Base-by-base conservation (phyloP, 805 yeast species). In the Ogataea pignaliae region DNA sequence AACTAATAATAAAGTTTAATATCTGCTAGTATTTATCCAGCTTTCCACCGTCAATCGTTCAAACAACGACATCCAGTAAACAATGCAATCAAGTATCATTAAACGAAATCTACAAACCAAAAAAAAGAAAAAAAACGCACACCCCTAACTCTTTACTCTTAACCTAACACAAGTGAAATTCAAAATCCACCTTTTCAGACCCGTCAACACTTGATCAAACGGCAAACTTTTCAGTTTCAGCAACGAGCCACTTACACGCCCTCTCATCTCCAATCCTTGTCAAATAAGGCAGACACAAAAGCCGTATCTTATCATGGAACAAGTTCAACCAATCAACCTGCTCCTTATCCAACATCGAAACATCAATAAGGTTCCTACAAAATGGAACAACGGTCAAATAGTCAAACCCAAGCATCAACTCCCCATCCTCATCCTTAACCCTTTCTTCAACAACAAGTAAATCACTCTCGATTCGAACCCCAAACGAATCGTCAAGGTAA, bases 381-480 rank as follows among this genome's bases (percentile, higher is more conserved):
- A 85, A 85, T 15, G 99, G 99, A 16, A 87, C 86, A 53, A 81
- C 64, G 0, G 98, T 91, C 41, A 88, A 68, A 52, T 95, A 88
- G 48, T 87, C 95, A 61, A 93, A 89, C 47, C 77, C 79, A 40
- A 79, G 74, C 57, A 78, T 84, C 45, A 68, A 64, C 52, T 70
- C 72, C 39, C 79, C 86, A 42, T 79, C 81, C 3, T 32, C 63
- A 73, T 73, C 55, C 29, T 52, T 45, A 49, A 70, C 69, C 3
- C 68, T 64, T 17, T 66, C 66, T 28, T 67, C 67, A 15, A 82
- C 79, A 34, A 78, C 72, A 39, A 83, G 71, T 36, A 93, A 62
- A 53, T 89, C 90, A 60, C 88, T 85, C 65, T 93, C 99, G 43
- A 93, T 79, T 52, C 99, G 75, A 48, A 91, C 77, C 10, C 99